Percentiles rank a stretch among this genome's conserved stretches.
Conservation (phyloP, 306 rosid species). For the Spatholobus suberectus region DNA sequence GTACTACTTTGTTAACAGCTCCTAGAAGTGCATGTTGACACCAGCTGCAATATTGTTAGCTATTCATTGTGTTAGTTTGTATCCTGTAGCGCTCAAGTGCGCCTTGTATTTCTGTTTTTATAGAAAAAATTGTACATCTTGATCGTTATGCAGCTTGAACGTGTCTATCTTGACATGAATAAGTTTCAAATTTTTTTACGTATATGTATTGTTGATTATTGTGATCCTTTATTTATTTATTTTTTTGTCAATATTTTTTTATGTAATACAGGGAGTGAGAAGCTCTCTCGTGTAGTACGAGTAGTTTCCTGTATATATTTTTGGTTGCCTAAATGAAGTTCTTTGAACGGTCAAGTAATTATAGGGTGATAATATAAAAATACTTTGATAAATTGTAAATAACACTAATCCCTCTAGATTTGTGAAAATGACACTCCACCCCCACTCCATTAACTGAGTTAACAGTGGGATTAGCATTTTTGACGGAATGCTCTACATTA, state of each 20-base stretch:
- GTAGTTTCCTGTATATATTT: neutral
- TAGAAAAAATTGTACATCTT: neutral
- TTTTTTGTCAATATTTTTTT: neutral
- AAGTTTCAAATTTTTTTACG: neutral
- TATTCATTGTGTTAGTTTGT: constrained; percentile 1
- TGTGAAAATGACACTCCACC: too few relatives aligned
- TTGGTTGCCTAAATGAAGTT: too few relatives aligned
- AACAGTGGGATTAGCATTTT: too few relatives aligned
- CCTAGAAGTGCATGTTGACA: constrained; percentile 22
- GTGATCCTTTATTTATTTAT: neutral
- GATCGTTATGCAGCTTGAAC: neutral
- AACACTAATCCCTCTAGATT: too few relatives aligned
- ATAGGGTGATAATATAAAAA: too few relatives aligned
- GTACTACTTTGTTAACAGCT: constrained; percentile 7
- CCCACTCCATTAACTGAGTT: too few relatives aligned
- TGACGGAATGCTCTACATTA: too few relatives aligned
- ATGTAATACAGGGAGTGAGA: neutral
- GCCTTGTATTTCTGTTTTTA: neutral
- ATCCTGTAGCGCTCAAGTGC: neutral
- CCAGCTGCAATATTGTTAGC: constrained; percentile 1
- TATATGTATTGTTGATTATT: neutral
- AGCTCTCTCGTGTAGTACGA: neutral
- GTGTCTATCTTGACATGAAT: neutral
- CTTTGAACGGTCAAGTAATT: too few relatives aligned
- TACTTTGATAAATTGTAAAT: too few relatives aligned